Base-by-base conservation (phyloP, 2,329 filamentous ascomycete species). In the Penicillium sp. region DNA sequence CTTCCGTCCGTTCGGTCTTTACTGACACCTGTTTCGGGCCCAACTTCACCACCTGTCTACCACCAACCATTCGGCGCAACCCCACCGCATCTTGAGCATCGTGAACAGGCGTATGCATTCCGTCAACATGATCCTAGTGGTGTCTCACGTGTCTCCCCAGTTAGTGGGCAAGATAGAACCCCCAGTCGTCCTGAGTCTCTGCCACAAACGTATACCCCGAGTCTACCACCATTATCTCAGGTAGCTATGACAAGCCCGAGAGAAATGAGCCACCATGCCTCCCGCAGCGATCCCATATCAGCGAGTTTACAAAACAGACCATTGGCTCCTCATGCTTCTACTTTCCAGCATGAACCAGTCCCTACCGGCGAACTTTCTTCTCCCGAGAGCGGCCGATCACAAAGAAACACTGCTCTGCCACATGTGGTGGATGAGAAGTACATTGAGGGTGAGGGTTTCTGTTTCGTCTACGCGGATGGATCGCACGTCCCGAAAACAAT, bases 401-500 rank as follows among this genome's bases (percentile, higher is more conserved):
- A 53, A 16, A 58, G 54, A 40, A 50, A 59, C 3, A 58, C 62
- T 26, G 59, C 63, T n/a, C 64, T 66, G 26, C 66, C 67, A 23
- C 68, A 71, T 44, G 68, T 78, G 10, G 66, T 78, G 13, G 72
- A 76, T 45, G 76, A 79, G 55, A 67, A 70, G 33, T 69, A 72
- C 21, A 66, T 94, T 3, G 85, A 88, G 0, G 90, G 90, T 8
- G 89, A 94, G 72, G 91, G 90, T 2, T 72, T 89, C 65, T 94
- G 90, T 75, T 94, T 91, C 69, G 87, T 94, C 58, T 94, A 94
- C 69, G 90, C 93, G 60, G 91, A 95, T 68, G 90, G 89, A 26
- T 89, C 86, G 49, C 87, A 90, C 69, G 93, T 89, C 77, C 91
- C 89, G 65, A 90, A 89, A 33, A 79, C 89, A 24, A 92, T 96